phyloP scores from a whole-genome alignment of 345 rosid species.

The Geranium rotundifolium region DNA sequence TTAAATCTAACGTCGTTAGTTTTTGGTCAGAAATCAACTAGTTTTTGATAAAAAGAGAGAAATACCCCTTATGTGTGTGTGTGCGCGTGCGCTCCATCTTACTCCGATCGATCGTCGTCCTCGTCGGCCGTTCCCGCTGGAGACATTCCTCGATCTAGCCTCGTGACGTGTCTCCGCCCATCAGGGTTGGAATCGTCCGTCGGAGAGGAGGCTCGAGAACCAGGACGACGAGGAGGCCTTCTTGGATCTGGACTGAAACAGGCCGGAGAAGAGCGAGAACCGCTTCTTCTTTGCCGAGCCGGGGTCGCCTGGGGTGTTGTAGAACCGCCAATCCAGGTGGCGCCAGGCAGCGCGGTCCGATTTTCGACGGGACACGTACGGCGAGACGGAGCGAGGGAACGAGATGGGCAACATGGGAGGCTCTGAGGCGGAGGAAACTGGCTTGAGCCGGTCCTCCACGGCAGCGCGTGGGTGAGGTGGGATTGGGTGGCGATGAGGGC shows the following conservation, averaged over 20 bases:
- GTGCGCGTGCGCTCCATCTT: too few relatives aligned
- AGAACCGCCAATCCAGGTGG: conserved; percentile 29
- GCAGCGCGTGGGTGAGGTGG: conserved; percentile 18
- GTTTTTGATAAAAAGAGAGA: too few relatives aligned
- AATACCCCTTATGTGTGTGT: too few relatives aligned
- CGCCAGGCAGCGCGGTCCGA: conserved; percentile 24
- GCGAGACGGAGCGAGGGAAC: conserved; percentile 77
- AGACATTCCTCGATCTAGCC: conserved; percentile 67
- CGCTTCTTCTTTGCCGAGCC: conserved; percentile 25
- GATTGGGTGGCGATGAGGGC: conserved; percentile 40
- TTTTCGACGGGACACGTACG: conserved; percentile 53
- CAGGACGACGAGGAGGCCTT: conserved; percentile 40
- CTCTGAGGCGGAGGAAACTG: conserved; percentile 5
- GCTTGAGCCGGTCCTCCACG: conserved; percentile 17
- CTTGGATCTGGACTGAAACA: conserved; percentile 68
- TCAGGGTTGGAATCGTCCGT: conserved; percentile 20
- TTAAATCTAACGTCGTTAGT: too few relatives aligned
- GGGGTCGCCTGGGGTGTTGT: conserved; percentile 59
- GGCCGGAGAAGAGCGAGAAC: conserved; percentile 35
- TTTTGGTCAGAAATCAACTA: too few relatives aligned
- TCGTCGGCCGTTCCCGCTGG: conserved; percentile 37
- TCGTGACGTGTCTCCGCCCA: conserved; percentile 22
- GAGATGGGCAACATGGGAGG: too few relatives aligned
- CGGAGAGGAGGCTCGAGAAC: conserved; percentile 41
- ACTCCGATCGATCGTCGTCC: conserved; percentile 24